phyloP scores from a whole-genome alignment of 2,329 filamentous ascomycete species.

The Monosporascus cannonballus region DNA sequence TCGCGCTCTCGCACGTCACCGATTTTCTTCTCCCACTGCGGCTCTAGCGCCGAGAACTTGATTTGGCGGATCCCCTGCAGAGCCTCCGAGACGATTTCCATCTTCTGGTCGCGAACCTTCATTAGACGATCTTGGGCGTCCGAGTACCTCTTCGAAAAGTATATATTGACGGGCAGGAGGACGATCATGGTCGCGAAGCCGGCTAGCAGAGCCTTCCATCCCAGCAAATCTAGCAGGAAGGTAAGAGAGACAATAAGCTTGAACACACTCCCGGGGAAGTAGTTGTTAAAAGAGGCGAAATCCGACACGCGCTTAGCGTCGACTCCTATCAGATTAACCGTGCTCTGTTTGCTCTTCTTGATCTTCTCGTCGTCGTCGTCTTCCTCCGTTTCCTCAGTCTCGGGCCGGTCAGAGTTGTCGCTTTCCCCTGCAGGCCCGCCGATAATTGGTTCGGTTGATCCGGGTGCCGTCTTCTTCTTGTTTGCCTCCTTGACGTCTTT shows the following conservation, averaged over 20 bases:
- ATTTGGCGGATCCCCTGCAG: constrained; percentile 77
- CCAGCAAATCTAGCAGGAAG: constrained; percentile 64
- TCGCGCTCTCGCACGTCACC: constrained; percentile 58
- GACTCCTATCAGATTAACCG: constrained; percentile 74
- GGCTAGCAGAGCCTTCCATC: constrained; percentile 61
- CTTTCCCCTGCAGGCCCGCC: constrained; percentile 21
- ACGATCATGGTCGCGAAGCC: constrained; percentile 60
- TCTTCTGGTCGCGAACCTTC: constrained; percentile 69
- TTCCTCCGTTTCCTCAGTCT: constrained; percentile 33
- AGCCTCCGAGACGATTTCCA: constrained; percentile 70
- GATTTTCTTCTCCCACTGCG: constrained; percentile 69
- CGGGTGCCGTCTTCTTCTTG: constrained; percentile 37
- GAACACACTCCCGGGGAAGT: constrained; percentile 56
- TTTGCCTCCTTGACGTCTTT: constrained; percentile 68
- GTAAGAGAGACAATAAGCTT: constrained; percentile 60
- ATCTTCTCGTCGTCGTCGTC: constrained; percentile 39
- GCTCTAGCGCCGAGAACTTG: constrained; percentile 74
- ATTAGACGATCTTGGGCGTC: constrained; percentile 63
- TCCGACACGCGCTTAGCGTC: constrained; percentile 64
- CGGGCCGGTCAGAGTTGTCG: constrained; percentile 24
- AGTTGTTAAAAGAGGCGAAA: constrained; percentile 60
- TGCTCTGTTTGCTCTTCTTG: constrained; percentile 57
- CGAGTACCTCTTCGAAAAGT: constrained; percentile 58
- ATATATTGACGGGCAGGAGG: constrained; percentile 63
- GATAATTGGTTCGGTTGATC: constrained; percentile 22